Percentiles rank a stretch among this genome's conserved stretches.
These are phyloP conservation scores for Trypanosoma grayi DNA, from an alignment of 208 protist genomes.

Conservation along the genomic window DNA sequence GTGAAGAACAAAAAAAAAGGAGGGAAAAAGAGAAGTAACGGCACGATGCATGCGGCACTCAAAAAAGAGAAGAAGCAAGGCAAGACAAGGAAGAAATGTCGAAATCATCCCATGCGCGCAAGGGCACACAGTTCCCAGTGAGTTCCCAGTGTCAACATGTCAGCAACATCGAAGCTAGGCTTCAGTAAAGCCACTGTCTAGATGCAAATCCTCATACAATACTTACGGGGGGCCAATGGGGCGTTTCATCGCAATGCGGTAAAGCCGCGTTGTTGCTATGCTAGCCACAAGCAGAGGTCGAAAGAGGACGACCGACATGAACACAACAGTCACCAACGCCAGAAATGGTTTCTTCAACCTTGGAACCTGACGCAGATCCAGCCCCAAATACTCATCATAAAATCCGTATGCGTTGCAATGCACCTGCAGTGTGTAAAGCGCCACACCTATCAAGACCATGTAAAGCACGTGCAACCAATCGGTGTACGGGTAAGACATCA, in stretches of 20 bases:
- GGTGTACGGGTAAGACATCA: conserved; percentile 91
- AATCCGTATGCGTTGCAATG: conserved; percentile 69
- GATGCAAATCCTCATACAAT: conserved; percentile 1
- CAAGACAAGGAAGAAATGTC: no score
- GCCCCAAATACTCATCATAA: conserved; percentile 87
- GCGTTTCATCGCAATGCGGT: conserved; percentile 74
- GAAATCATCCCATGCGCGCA: no score
- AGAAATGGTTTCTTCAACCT: conserved; percentile 73
- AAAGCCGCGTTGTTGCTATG: conserved; percentile 77
- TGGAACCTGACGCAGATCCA: conserved; percentile 80
- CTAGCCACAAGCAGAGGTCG: conserved; percentile 79
- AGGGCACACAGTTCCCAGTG: no score
- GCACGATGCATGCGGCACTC: not conserved
- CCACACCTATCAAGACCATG: conserved; percentile 66
- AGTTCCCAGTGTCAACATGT: no score
- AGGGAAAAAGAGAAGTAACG: not conserved
- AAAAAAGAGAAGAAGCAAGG: conserved; percentile 25
- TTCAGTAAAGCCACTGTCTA: not conserved
- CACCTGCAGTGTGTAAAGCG: conserved; percentile 73
- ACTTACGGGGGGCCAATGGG: conserved; percentile 81
- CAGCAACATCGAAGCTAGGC: no score
- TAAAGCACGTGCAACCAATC: conserved; percentile 85
- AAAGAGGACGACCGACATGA: conserved; percentile 75
- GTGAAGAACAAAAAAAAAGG: conserved; percentile 13
- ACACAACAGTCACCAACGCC: conserved; percentile 42